Percentiles rank a stretch among this genome's conserved stretches.
Evolutionary conservation across 2,329 filamentous ascomycete genomes (phyloP).

Genomic region (Lecanosticta acicola): DNA sequence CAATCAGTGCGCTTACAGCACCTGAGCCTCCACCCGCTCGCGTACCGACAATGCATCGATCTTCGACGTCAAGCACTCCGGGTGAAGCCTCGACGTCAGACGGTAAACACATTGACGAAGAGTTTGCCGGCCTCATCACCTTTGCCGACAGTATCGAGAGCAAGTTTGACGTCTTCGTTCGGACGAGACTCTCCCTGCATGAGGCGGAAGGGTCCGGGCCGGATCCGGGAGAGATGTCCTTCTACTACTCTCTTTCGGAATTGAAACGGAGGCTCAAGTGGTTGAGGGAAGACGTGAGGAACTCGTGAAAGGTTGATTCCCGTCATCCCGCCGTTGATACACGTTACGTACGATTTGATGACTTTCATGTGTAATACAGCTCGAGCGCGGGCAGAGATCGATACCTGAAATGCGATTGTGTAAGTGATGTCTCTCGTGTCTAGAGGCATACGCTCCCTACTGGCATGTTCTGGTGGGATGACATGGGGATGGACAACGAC

Average conservation of each 20-base stretch:
- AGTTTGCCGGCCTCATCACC: slow-evolving; percentile 1
- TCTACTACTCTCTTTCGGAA: slow-evolving; percentile 5
- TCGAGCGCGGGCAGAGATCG: too few relatives aligned
- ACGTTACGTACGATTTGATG: too few relatives aligned
- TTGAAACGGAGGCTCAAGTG: slow-evolving; percentile 7
- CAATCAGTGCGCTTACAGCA: too few relatives aligned
- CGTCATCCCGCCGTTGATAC: too few relatives aligned
- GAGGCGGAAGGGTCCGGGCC: not conserved
- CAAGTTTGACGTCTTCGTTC: slow-evolving; percentile 5
- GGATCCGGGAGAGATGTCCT: slow-evolving; percentile 1
- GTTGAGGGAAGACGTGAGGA: slow-evolving; percentile 5
- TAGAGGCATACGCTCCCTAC: too few relatives aligned
- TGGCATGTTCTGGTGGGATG: too few relatives aligned
- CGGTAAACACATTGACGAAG: slow-evolving; percentile 2
- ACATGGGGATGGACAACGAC: too few relatives aligned
- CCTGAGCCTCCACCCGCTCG: not conserved
- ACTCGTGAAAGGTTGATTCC: too few relatives aligned
- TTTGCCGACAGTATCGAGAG: slow-evolving; percentile 4
- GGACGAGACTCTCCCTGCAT: not conserved
- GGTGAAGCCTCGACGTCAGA: not conserved
- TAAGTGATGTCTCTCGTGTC: too few relatives aligned
- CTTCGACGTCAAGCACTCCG: not conserved
- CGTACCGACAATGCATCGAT: not conserved
- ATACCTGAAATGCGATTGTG: too few relatives aligned
- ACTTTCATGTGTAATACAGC: too few relatives aligned